Conservation (phyloP, 305 asterid species). For the Plantago lanceolata region DNA sequence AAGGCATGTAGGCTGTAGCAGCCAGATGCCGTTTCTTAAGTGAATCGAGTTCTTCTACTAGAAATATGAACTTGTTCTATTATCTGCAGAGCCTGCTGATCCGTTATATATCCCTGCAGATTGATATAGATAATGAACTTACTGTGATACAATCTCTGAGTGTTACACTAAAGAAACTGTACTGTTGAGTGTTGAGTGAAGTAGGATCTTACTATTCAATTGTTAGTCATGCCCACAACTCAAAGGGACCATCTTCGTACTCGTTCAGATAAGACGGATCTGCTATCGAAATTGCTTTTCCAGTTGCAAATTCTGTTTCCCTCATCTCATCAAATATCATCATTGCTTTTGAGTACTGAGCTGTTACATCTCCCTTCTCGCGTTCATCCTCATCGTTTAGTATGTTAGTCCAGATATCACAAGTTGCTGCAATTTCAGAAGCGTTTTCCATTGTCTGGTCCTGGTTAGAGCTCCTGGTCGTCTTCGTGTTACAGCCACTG, state of each 20-base stretch:
- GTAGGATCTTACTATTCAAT: slow-evolving; percentile 2
- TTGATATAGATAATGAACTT: too few relatives aligned
- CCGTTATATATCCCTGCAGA: too few relatives aligned
- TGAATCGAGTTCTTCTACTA: too few relatives aligned
- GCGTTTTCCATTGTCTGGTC: slow-evolving; percentile 9
- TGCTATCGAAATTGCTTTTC: slow-evolving; percentile 8
- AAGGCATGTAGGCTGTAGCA: neutral
- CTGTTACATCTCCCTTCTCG: slow-evolving; percentile 11
- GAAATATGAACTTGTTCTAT: too few relatives aligned
- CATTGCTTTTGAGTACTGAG: slow-evolving; percentile 15
- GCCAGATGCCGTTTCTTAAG: neutral
- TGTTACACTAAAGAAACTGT: too few relatives aligned
- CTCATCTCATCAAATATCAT: slow-evolving; percentile 25
- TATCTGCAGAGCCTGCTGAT: too few relatives aligned
- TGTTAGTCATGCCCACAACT: slow-evolving; percentile 21
- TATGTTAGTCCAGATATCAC: slow-evolving; percentile 30
- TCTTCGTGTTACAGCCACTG: slow-evolving; percentile 17
- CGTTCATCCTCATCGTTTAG: slow-evolving; percentile 26
- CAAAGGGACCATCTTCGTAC: slow-evolving; percentile 19
- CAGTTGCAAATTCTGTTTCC: slow-evolving; percentile 17
- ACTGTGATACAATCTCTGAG: too few relatives aligned
- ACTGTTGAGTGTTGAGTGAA: neutral
- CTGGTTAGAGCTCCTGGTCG: slow-evolving; percentile 20
- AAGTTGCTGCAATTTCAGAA: slow-evolving; percentile 21
- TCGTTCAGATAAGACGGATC: slow-evolving; percentile 15